phyloP scores from a whole-genome alignment of 2,329 filamentous ascomycete species.

The Nothopassalora personata region DNA sequence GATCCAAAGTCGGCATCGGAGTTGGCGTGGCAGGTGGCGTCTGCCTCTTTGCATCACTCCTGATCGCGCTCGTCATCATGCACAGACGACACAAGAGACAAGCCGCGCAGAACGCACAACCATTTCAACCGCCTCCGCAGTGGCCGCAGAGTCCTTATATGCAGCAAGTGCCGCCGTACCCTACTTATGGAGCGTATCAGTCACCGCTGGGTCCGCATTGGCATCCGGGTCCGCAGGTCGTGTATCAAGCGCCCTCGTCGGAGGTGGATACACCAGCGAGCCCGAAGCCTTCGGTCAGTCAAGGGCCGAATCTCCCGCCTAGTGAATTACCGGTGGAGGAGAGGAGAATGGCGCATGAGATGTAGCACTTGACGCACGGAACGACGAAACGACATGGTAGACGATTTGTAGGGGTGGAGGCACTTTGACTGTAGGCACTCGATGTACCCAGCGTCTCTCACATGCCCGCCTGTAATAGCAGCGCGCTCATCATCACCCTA shows the following conservation, averaged over 20 bases:
- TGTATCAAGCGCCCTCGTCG: neutral
- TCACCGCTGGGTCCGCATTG: neutral
- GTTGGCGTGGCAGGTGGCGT: slow-evolving; percentile 21
- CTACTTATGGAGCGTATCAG: neutral
- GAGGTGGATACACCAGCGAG: slow-evolving; percentile 1
- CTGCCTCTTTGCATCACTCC: slow-evolving; percentile 15
- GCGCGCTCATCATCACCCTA: neutral
- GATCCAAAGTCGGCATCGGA: slow-evolving; percentile 24
- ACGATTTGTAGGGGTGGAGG: neutral
- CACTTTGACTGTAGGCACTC: neutral
- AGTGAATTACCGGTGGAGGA: slow-evolving; percentile 2
- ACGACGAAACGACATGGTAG: neutral
- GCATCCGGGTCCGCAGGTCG: neutral
- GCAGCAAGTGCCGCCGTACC: slow-evolving; percentile 11
- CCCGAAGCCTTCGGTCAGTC: neutral
- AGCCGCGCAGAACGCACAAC: neutral
- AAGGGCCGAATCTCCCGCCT: neutral
- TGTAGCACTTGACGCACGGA: neutral
- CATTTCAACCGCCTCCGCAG: neutral
- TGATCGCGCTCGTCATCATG: slow-evolving; percentile 10
- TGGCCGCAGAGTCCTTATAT: slow-evolving; percentile 11
- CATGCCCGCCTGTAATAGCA: neutral
- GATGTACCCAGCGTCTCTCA: neutral
- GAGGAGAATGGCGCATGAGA: slow-evolving; percentile 5
- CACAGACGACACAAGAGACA: slow-evolving; percentile 10